Conservation (phyloP, 495 filamentous ascomycete genomes). For the Aspergillus sclerotiicarbonarius region DNA sequence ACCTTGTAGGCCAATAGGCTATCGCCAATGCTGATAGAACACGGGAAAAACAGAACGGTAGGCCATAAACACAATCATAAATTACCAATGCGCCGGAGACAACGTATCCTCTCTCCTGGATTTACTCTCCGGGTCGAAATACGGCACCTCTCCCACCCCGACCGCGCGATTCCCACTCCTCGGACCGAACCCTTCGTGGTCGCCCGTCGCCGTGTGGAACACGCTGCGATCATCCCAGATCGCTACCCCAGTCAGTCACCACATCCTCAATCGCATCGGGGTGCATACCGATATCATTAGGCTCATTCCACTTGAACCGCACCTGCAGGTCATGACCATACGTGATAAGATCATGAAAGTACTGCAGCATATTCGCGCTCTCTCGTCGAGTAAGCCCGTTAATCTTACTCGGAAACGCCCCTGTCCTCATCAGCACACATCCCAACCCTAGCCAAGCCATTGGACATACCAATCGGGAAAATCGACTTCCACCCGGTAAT, state of each 20-base stretch:
- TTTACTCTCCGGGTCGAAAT: conserved; percentile 49
- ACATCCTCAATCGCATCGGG: neutral
- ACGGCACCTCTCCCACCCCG: conserved; percentile 64
- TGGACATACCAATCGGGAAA: conserved; percentile 51
- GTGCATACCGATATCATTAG: conserved; percentile 53
- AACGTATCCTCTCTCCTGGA: conserved; percentile 40
- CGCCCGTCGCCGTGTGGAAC: conserved; percentile 68
- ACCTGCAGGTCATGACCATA: conserved; percentile 76
- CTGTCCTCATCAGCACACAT: conserved; percentile 21
- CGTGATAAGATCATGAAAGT: conserved; percentile 57
- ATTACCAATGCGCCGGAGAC: conserved; percentile 21
- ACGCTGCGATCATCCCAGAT: conserved; percentile 70
- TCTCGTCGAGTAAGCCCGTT: conserved; percentile 37
- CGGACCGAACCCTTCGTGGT: conserved; percentile 58
- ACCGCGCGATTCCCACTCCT: conserved; percentile 60
- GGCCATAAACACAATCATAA: neutral
- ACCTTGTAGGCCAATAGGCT: too few species aligned
- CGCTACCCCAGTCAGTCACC: neutral
- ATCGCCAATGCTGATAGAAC: too few species aligned
- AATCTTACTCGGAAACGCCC: conserved; percentile 22
- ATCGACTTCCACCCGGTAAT: conserved; percentile 77
- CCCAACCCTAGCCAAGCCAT: neutral
- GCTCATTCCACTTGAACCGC: too few species aligned
- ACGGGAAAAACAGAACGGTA: too few species aligned
- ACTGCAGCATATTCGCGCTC: conserved; percentile 53